Percentiles rank a stretch among this genome's conserved stretches.
phyloP scores from a whole-genome alignment of 305 asterid species.

The Solanum hybrid region DNA sequence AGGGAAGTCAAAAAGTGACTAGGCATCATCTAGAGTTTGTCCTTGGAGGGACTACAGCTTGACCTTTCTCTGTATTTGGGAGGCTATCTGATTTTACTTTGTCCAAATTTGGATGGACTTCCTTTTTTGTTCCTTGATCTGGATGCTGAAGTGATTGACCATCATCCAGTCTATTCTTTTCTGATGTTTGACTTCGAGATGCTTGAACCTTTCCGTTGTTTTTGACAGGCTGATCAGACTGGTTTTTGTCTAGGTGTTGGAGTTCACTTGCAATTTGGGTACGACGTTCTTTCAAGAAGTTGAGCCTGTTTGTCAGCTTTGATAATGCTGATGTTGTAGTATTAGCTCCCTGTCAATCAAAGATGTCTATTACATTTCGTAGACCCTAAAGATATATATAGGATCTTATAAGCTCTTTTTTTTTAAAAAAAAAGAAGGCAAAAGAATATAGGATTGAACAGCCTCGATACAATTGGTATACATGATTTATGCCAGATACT shows the following conservation, averaged over 20 bases:
- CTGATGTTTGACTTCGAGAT: constrained; percentile 36
- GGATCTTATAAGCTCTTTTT: neutral
- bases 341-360: constrained; percentile 57
- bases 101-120: constrained; percentile 26
- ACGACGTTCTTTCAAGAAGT: constrained; percentile 89
- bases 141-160: constrained; percentile 14
- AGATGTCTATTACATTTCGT: neutral
- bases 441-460: neutral
- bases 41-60: constrained; percentile 34
- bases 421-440: neutral
- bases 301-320: constrained; percentile 84
- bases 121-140: constrained; percentile 26
- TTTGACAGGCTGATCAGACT: constrained; percentile 24
- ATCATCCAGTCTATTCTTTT: constrained; percentile 13
- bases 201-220: constrained; percentile 20
- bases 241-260: constrained; percentile 52
- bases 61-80: constrained; percentile 36
- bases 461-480: neutral
- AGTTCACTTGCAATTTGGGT: constrained; percentile 67
- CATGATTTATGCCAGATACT: neutral
- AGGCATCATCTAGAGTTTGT: constrained; percentile 50
- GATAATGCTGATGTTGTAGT: constrained; percentile 74
- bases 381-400: neutral
- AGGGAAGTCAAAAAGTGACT: constrained; percentile 5
- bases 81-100: constrained; percentile 53